Base-by-base conservation (phyloP, 139 green algal genomes). In the Picochlorum sp. region DNA sequence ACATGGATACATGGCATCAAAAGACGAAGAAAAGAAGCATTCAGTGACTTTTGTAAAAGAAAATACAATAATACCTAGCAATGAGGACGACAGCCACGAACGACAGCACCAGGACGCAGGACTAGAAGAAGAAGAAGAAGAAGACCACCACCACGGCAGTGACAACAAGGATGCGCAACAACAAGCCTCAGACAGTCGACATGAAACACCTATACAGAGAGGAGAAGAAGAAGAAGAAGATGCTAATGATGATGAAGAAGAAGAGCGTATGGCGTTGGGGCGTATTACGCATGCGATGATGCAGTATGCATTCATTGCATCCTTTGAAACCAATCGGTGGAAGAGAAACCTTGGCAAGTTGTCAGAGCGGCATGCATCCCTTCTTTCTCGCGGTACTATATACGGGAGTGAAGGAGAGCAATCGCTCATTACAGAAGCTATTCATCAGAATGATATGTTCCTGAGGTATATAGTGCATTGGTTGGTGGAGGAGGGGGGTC, bases 261-360 rank as follows among this genome's bases (percentile, higher is more conserved):
- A 65, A 28, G 58, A 65, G 21, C 15, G 57, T 14, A 18, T 45
- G 21, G 58, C 58, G 2, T 26, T 65, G 21, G 58, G 58, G 14
- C 91, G 84, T 59, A 87, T 96, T 23, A 67, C 87, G 2, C 72
- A 82, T 57, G 80, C 88, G 0, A 79, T 95, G 16, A 75, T 68
- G 1, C 54, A 72, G 6, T 95, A 95, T 50, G 49, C 44, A 1
- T 14, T 28, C 6, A 69, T 81, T 18, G 79, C 73, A 2, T 75
- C 81, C 14, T 70, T 60, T 37, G 85, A 96, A 57, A 74, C 95
- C 28, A 26, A 41, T 0, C 71, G 89, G 11, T 96, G 89, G 89
- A 70, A 90, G 58, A 56, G 60, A 41, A 93, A 91, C 59, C 86
- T 76, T 57, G 23, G 20, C n/a, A 65, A 23, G 24, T 49, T 57